Evolutionary conservation across 495 filamentous ascomycete genomes (phyloP), one percentile per base, ranked within the genome.

Genomic region (Hypomontagnella monticulosa): DNA sequence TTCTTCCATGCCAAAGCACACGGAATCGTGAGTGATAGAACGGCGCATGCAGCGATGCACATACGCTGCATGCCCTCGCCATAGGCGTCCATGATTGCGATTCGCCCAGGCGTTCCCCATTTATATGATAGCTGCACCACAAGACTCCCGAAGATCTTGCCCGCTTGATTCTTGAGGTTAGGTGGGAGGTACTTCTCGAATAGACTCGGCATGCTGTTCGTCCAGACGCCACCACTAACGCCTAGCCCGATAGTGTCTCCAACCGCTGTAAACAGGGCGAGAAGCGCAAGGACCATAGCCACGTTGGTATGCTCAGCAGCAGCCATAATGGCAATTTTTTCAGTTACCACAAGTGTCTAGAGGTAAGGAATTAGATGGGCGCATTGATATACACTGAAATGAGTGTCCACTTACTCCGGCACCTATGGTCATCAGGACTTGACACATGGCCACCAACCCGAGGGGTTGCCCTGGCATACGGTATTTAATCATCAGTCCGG

Each of bases 361-460:
- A n/a, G n/a, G n/a, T 7, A 16, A 46, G 4, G 8, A 27, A 11
- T 57, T 23, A 46, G 53, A 15, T 57, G 2, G 23, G 30, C 11
- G 30, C 5, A 19, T 1, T 12, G 12, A 6, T 15, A 2, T 9
- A 34, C 9, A 23, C 34, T 43, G 6, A 38, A 14, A 5, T 6
- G 8, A 1, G 30, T 8, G 1, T 4, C 3, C 14, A 37, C 42
- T 54, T 20, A 63, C 57, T 8, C 72, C 67, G 32, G 84, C 85
- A 12, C 78, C 78, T 63, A 90, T 84, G 18, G 87, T 84, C 61
- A 89, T 86, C 78, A 89, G 87, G 65, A 90, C 86, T 72, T 90
- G 86, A 57, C 81, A 84, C 85, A 88, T 87, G 71, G 88, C 74
- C 5, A 90, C 66, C 55, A 85, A 87, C 19, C 84, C 87, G 53